phyloP scores from a whole-genome alignment of 2,329 filamentous ascomycete genomes.

The Epichloe glyceriae region DNA sequence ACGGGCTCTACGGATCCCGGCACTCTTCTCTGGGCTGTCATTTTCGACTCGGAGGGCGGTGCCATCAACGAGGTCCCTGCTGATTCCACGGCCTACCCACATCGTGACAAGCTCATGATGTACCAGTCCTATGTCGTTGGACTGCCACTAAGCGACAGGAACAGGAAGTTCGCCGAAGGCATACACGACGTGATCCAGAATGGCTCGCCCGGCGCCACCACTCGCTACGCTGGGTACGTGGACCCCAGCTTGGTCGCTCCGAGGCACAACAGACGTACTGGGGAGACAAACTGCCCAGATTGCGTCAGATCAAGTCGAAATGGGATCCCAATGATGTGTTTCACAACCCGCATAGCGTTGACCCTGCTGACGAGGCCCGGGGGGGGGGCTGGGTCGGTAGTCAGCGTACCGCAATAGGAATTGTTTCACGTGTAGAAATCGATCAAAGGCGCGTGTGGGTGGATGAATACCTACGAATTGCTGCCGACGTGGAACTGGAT shows the following conservation, averaged over 20 bases:
- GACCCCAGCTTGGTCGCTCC: conserved; percentile 32
- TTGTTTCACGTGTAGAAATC: too few species aligned
- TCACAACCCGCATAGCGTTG: conserved; percentile 45
- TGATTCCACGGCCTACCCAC: conserved; percentile 47
- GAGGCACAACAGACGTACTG: conserved; percentile 40
- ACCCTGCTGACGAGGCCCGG: not conserved
- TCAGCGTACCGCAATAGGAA: too few species aligned
- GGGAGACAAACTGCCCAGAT: conserved; percentile 33
- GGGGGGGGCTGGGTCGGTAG: too few species aligned
- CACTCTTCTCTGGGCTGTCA: conserved; percentile 45
- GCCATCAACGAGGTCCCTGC: conserved; percentile 41
- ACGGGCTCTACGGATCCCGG: conserved; percentile 35
- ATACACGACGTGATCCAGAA: conserved; percentile 32
- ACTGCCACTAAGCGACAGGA: conserved; percentile 30
- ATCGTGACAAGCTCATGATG: conserved; percentile 52
- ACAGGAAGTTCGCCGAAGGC: conserved; percentile 36
- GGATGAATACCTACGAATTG: too few species aligned
- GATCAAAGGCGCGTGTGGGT: too few species aligned
- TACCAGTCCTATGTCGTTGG: conserved; percentile 49
- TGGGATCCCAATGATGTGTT: conserved; percentile 44
- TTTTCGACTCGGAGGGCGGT: conserved; percentile 50
- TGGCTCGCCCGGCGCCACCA: conserved; percentile 25
- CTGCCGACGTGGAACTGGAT: too few species aligned
- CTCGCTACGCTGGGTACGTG: conserved; percentile 51
- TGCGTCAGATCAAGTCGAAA: conserved; percentile 36